phyloP scores from a whole-genome alignment of 2,329 filamentous ascomycete species.

The Cyphellophora europaea region DNA sequence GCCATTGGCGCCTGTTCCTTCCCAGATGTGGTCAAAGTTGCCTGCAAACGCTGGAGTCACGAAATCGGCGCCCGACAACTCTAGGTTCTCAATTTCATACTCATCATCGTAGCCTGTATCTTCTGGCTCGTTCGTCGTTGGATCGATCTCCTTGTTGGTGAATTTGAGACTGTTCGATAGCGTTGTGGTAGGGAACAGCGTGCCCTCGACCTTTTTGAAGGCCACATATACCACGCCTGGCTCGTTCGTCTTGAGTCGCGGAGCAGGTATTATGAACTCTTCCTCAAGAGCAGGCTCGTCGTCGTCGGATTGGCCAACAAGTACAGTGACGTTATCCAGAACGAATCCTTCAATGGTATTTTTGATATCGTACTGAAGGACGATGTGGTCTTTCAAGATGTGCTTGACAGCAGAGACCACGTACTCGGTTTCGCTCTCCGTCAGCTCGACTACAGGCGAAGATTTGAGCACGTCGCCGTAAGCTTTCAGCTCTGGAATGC shows the following conservation, averaged over 20 bases:
- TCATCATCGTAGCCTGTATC: conserved; percentile 92
- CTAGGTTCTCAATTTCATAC: conserved; percentile 91
- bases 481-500: conserved; percentile 81
- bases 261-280: conserved; percentile 85
- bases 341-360: conserved; percentile 90
- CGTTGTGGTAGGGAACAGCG: conserved; percentile 64
- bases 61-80: conserved; percentile 86
- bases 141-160: conserved; percentile 96
- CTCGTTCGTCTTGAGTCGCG: conserved; percentile 72
- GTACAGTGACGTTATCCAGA: conserved; percentile 77
- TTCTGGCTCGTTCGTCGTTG: conserved; percentile 84
- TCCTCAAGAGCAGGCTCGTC: conserved; percentile 64
- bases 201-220: conserved; percentile 74
- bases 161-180: conserved; percentile 95
- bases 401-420: conserved; percentile 92
- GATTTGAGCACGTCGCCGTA: conserved; percentile 92
- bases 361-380: conserved; percentile 94
- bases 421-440: conserved; percentile 95
- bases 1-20: conserved; percentile 78
- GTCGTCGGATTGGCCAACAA: conserved; percentile 69
- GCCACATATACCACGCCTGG: conserved; percentile 92
- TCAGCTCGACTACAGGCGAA: conserved; percentile 74
- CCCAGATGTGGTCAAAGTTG: conserved; percentile 94
- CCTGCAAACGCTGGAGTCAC: conserved; percentile 87
- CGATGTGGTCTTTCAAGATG: conserved; percentile 93